Evolutionary conservation across 805 yeast genomes (phyloP).

Genomic region (Wickerhamiella spandovensis): DNA sequence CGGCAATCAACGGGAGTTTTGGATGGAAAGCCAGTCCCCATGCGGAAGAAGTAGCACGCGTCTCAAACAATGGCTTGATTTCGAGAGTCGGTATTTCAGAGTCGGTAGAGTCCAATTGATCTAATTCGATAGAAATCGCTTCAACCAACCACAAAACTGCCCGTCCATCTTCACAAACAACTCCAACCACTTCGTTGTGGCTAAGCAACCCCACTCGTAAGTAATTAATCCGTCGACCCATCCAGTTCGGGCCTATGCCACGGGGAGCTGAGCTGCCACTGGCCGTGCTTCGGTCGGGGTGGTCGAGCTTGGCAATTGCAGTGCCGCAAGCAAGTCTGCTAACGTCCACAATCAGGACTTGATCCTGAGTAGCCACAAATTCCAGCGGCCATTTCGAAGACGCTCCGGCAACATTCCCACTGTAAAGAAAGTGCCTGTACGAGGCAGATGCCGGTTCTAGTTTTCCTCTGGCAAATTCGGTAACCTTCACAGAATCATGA

Average conservation of each 20-base stretch:
- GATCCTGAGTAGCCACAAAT: not conserved
- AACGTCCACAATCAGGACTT: not conserved
- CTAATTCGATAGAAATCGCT: not conserved
- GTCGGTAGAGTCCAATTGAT: not conserved
- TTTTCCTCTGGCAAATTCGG: not conserved
- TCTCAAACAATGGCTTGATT: not conserved
- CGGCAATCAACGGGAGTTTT: not conserved
- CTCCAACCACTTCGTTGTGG: not conserved
- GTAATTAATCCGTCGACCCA: not conserved
- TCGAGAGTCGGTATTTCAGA: not conserved
- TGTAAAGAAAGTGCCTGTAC: not conserved
- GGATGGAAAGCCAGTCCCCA: conserved; percentile 2
- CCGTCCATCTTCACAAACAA: not conserved
- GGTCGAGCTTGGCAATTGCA: not conserved
- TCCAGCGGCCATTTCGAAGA: not conserved
- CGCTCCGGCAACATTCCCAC: not conserved
- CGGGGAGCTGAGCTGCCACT: not conserved
- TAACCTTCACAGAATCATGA: not conserved
- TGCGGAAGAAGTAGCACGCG: not conserved
- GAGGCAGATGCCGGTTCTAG: not conserved
- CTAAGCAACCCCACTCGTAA: not conserved
- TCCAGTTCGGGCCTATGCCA: not conserved
- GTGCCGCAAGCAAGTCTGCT: not conserved
- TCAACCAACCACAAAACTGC: not conserved
- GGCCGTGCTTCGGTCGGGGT: not conserved